Evolutionary conservation across 139 green algal species (phyloP), one percentile per base, ranked within the genome.

Genomic region (Volvox africanus): DNA sequence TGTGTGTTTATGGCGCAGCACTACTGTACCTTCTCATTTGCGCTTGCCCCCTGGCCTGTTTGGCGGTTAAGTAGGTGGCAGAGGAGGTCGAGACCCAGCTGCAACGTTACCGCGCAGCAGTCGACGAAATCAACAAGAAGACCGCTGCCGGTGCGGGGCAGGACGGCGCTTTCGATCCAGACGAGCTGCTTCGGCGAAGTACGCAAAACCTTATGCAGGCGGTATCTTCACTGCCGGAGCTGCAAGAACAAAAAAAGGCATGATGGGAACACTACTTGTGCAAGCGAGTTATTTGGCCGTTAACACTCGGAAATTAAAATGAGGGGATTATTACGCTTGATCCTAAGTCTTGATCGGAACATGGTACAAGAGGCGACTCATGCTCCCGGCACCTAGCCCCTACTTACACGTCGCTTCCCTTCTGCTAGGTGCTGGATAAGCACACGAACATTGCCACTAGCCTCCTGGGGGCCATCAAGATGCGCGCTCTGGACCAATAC

Each of bases 381-480:
- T 55, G 9, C 44, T 55, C 44, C 44, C 9, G 44, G 44, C 44
- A 55, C 44, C 44, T 55, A 55, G 44, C 44, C 44, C 44, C 5
- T 55, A 55, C 65, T 73, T 28, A 9, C 65, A 73, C 65, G 65
- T 28, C 11, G 21, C 65, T 24, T 73, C 65, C 65, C 21, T 69
- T 19, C 17, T 73, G 65, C 65, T 73, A 97, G 79, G 93, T 96
- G 44, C 97, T 99, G 61, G 98, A 99, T 95, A 99, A 99, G 96
- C 98, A 99, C 97, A 99, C 98, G 89, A 99, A 99, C 95, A 95
- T 99, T 78, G 97, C 97, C 28, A 99, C 96, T 20, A 84, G 93
- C 11, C 93, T 99, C 75, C 95, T 99, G 71, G 85, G 80, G 0
- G 89, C 95, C 79, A 99, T 99, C 96, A 99, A 98, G 93, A 91